A percentile compares a stretch with the other conserved stretches of the same genome.
These are phyloP conservation scores for Adenanthera pavonina DNA, from an alignment of 306 rosid species.

Conservation along the genomic window DNA sequence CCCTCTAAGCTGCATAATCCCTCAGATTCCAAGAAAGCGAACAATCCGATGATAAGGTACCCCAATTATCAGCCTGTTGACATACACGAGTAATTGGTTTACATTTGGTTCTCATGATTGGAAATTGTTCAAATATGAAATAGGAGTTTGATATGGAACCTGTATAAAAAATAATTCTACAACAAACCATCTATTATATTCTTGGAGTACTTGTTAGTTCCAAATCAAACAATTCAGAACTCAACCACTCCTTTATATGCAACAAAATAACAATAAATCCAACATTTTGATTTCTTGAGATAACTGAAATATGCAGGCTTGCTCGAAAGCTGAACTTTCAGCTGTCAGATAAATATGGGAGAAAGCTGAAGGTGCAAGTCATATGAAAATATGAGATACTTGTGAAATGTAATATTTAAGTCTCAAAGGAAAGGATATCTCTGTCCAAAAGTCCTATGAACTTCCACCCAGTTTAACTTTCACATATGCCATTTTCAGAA, in stretches of 20 bases:
- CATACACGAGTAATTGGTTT: constrained; percentile 19
- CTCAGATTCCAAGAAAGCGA: constrained; percentile 10
- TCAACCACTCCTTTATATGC: not conserved
- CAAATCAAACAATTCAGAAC: not conserved
- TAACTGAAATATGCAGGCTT: not conserved
- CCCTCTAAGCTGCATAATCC: not conserved
- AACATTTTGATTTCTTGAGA: not conserved
- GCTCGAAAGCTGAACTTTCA: not conserved
- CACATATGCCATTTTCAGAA: no score
- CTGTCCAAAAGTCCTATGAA: no score
- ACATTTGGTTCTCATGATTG: not conserved
- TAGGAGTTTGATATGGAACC: not conserved
- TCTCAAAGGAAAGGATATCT: no score
- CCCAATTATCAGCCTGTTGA: constrained; percentile 1
- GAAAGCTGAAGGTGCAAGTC: not conserved
- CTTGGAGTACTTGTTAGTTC: not conserved
- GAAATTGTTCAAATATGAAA: not conserved
- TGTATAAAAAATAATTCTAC: not conserved
- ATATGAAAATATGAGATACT: no score
- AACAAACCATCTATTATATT: not conserved
- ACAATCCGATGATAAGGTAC: constrained; percentile 1
- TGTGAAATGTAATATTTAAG: no score
- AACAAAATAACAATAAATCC: not conserved
- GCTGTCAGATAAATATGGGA: not conserved
- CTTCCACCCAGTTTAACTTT: no score